These are phyloP conservation scores for Paecilomyces sp. DNA, from an alignment of 2,329 filamentous ascomycete genomes.

Conservation along the genomic window DNA sequence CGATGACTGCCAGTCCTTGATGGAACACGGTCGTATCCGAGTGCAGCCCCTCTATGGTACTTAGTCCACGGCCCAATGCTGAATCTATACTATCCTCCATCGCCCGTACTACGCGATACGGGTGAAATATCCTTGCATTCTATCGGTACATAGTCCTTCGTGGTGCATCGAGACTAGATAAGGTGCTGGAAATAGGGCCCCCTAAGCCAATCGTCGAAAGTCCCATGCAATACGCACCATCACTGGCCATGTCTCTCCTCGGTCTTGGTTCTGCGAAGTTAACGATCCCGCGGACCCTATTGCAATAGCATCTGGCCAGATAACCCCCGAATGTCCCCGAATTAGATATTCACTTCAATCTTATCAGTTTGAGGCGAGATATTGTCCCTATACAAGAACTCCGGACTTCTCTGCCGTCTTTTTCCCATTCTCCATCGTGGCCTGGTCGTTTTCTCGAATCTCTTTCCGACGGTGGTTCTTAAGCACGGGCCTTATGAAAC, in stretches of 20 bases:
- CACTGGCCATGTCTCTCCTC: background rate
- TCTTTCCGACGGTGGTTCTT: background rate
- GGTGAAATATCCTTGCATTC: background rate
- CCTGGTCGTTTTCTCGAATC: background rate
- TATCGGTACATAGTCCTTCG: background rate
- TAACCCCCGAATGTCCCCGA: background rate
- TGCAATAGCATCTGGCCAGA: background rate
- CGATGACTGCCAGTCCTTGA: background rate
- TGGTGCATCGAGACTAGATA: background rate
- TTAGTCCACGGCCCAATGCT: background rate
- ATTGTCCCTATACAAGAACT: background rate
- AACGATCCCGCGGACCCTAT: background rate
- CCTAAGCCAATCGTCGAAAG: background rate
- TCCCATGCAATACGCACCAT: background rate
- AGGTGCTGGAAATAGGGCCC: background rate
- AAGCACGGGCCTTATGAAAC: background rate
- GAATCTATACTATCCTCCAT: background rate
- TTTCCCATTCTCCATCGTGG: background rate
- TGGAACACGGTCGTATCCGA: background rate
- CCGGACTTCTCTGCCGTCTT: background rate
- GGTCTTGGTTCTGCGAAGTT: background rate
- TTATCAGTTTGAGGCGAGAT: background rate
- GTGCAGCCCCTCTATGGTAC: background rate
- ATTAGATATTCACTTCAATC: background rate
- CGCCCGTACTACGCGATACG: background rate